A percentile compares a stretch with the other conserved stretches of the same genome.
phyloP scores from a whole-genome alignment of 495 filamentous ascomycete species.

The Penicillium simplicissimum region DNA sequence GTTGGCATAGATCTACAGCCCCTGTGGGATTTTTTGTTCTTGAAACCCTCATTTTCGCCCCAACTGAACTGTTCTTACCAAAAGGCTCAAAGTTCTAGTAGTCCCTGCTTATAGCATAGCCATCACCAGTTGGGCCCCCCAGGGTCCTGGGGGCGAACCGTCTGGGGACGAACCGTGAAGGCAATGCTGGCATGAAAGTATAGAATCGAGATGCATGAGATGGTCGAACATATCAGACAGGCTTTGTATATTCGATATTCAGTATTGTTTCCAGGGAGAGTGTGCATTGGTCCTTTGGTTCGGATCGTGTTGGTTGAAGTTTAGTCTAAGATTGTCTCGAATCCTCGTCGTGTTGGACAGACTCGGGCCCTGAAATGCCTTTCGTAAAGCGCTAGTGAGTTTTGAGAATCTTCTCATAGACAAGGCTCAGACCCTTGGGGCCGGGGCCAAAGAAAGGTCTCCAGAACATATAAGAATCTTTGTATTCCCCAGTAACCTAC shows the following conservation, averaged over 20 bases:
- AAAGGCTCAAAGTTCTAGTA: neutral
- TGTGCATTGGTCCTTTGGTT: neutral
- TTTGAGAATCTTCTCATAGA: neutral
- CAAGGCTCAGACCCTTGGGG: constrained; percentile 4
- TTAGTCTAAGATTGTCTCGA: neutral
- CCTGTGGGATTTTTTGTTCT: neutral
- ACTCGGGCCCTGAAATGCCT: neutral
- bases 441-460: neutral
- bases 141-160: neutral
- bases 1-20: neutral
- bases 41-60: neutral
- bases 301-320: neutral
- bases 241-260: neutral
- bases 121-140: neutral
- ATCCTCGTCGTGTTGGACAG: neutral
- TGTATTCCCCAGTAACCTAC: neutral
- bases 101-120: neutral
- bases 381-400: neutral
- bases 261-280: neutral
- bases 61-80: neutral
- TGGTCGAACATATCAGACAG: neutral
- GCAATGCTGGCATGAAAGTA: neutral
- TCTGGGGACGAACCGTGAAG: neutral
- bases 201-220: neutral
- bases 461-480: constrained; percentile 1